Base-by-base conservation (phyloP, 2,329 filamentous ascomycete genomes). In the Phialophora macrospora region DNA sequence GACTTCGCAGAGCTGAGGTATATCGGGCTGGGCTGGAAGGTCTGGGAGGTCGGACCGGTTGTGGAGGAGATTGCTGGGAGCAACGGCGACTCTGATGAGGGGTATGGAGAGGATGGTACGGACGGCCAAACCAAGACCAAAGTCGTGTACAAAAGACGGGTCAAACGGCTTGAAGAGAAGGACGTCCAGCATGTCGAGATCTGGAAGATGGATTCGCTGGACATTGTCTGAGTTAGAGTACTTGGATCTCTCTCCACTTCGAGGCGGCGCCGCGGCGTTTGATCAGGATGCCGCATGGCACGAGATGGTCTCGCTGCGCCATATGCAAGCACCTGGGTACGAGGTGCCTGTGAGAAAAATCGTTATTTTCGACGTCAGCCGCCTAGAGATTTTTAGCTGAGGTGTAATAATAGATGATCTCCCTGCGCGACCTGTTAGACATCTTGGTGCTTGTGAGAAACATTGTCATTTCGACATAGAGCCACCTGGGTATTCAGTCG, bases 151-250 rank as follows among this genome's bases (percentile, higher is more conserved):
- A 73, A 73, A 61, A 74, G 79, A 20, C 71, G 70, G 11, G 70
- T 79, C 26, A 74, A 73, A 7, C 74, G 77, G 24, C 76, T 79
- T 7, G 74, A 74, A 5, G 79, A 78, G 77, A 77, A 80, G 4
- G 75, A 78, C 4, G 68, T 81, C 14, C 75, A 77, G 60, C 67
- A 78, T 49, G 80, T 79, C 75, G 79, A 80, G 63, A 77, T 81
- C 20, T 81, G 79, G 78, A 76, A 74, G 7, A 70, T 80, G 66
- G 80, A 81, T 69, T 71, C 75, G 6, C 75, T 78, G 70, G 78
- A 80, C 51, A 57, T 70, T 24, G 62, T 67, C 41, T 70, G 57
- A 69, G 26, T n/a, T n/a, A 38, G 5, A 11, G n/a, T 34, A 3
- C 17, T 26, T 49, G 20, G 1, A 7, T 55, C 14, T 20, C 28